phyloP scores from a whole-genome alignment of 2,329 filamentous ascomycete genomes.

The Stagonosporopsis rhizophila region DNA sequence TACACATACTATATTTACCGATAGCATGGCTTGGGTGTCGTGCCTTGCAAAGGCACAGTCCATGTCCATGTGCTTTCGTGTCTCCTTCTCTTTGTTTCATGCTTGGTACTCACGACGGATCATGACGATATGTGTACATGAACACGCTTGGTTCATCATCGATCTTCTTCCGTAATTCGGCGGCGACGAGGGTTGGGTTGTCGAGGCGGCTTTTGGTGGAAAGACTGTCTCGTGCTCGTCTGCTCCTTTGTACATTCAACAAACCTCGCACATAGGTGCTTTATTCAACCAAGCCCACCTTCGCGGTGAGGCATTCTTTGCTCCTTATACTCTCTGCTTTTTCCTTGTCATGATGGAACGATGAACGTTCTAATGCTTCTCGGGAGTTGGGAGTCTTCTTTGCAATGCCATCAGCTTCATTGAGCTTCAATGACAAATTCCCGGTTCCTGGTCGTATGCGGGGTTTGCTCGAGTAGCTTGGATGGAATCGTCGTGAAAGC shows the following conservation, averaged over 20 bases:
- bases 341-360: conserved; percentile 37
- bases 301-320: conserved; percentile 22
- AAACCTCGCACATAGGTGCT: conserved; percentile 30
- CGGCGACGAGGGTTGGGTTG: conserved; percentile 13
- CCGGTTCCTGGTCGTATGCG: conserved; percentile 27
- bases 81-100: conserved; percentile 23
- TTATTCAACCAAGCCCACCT: conserved; percentile 26
- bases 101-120: conserved; percentile 30
- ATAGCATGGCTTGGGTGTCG: conserved; percentile 23
- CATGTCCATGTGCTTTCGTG: conserved; percentile 15
- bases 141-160: conserved; percentile 24
- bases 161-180: conserved; percentile 36
- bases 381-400: conserved; percentile 26
- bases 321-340: conserved; percentile 27
- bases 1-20: conserved; percentile 23
- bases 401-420: conserved; percentile 29
- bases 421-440: conserved; percentile 32
- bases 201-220: conserved; percentile 8
- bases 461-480: conserved; percentile 26
- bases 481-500: conserved; percentile 8
- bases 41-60: conserved; percentile 21
- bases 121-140: conserved; percentile 39
- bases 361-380: conserved; percentile 32
- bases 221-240: conserved; percentile 16
- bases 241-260: conserved; percentile 37